A percentile compares a stretch with the other conserved stretches of the same genome.
Evolutionary conservation across 2,329 filamentous ascomycete species (phyloP).

Genomic region (Colletotrichum sp.): DNA sequence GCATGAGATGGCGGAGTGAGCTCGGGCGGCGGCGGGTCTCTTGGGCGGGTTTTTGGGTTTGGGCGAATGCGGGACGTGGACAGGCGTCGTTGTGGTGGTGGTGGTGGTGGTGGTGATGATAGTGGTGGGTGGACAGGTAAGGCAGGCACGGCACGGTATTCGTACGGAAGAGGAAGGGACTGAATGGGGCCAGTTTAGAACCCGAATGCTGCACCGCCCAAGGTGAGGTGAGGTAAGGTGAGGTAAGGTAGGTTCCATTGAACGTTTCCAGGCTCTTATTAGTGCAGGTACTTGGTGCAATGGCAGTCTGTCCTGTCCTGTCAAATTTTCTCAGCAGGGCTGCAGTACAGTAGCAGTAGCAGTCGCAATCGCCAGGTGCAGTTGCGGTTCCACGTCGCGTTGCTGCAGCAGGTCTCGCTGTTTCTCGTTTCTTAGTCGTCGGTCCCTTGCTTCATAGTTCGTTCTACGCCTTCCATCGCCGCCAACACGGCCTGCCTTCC

Average conservation of each 20-base stretch:
- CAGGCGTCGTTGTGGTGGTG: not conserved
- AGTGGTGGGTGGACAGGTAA: not conserved
- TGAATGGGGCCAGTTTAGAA: not conserved
- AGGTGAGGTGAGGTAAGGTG: not conserved
- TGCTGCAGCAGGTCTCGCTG: conserved; percentile 1
- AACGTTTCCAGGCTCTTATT: not conserved
- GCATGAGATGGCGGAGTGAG: conserved; percentile 14
- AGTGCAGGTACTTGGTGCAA: not conserved
- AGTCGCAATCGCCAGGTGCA: not conserved
- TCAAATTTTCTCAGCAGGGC: conserved; percentile 4
- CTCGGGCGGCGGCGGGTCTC: conserved; percentile 9
- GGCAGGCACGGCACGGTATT: not conserved
- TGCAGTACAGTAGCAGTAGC: not conserved
- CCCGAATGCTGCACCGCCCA: not conserved
- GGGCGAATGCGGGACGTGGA: not conserved
- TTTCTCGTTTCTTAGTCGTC: conserved; percentile 1
- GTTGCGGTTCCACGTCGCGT: not conserved
- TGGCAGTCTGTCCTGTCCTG: not conserved
- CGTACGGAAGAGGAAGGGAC: not conserved
- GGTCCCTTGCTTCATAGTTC: not conserved
- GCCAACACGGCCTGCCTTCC: not conserved
- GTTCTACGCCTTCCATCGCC: not conserved
- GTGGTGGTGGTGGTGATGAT: not conserved
- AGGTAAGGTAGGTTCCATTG: not conserved
- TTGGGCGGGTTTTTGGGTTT: not conserved